Evolutionary conservation across 176 grass and related monocot genomes (phyloP).

Genomic region (Typha latifolia): DNA sequence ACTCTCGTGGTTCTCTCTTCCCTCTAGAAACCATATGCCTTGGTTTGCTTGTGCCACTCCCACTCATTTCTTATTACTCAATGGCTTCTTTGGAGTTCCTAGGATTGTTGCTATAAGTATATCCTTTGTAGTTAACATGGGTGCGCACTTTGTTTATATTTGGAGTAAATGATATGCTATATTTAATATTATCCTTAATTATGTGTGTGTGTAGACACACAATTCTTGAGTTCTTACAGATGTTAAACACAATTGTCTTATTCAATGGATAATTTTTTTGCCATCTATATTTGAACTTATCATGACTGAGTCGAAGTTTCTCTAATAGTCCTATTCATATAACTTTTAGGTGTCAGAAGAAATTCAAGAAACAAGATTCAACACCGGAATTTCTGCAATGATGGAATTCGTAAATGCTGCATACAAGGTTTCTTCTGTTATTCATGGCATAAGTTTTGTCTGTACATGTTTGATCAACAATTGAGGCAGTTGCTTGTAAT

Average conservation of each 20-base stretch:
- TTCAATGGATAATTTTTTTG: neutral
- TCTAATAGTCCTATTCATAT: slow-evolving; percentile 10
- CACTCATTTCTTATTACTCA: too few species aligned
- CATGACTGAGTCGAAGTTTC: neutral
- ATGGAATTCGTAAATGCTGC: slow-evolving; percentile 98
- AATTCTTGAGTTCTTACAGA: neutral
- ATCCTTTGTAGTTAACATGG: too few species aligned
- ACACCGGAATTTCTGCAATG: slow-evolving; percentile 91
- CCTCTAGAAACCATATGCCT: too few species aligned
- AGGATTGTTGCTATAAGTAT: too few species aligned
- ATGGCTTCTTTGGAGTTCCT: too few species aligned
- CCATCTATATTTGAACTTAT: neutral
- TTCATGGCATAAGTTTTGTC: slow-evolving; percentile 7
- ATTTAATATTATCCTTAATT: too few species aligned
- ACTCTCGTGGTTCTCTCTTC: too few species aligned
- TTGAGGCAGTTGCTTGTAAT: too few species aligned
- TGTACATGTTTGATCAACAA: neutral
- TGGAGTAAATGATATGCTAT: too few species aligned
- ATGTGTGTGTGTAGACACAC: neutral
- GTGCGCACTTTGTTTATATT: too few species aligned
- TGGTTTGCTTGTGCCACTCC: too few species aligned
- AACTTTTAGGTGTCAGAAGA: slow-evolving; percentile 67
- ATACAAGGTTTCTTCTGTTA: slow-evolving; percentile 56
- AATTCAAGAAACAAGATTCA: slow-evolving; percentile 96
- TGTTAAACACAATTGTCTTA: neutral